Evolutionary conservation across 148 eudicot genomes (phyloP).

Genomic region (Salicornia ramosissima): DNA sequence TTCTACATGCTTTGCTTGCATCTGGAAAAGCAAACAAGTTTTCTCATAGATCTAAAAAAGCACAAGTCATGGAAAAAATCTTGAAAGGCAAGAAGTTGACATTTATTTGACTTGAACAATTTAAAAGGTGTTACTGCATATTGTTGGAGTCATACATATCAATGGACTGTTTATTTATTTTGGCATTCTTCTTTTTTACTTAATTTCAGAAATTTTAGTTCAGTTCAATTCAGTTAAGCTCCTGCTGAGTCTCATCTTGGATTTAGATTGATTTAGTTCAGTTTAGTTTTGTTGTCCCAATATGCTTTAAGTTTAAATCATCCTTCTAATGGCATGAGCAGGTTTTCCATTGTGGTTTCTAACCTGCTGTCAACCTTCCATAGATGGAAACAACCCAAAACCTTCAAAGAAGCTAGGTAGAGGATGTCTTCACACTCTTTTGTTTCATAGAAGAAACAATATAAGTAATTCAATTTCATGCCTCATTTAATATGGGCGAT

Average conservation of each 20-base stretch:
- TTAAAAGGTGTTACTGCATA: not conserved
- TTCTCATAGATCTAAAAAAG: not conserved
- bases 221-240: too few species aligned
- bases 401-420: not conserved
- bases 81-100: not conserved
- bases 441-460: not conserved
- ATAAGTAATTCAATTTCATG: not conserved
- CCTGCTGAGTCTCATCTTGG: too few species aligned
- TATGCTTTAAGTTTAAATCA: not conserved
- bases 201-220: too few species aligned
- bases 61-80: not conserved
- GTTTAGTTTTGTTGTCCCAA: too few species aligned
- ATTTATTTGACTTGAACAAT: not conserved
- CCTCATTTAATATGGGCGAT: not conserved
- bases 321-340: not conserved
- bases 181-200: too few species aligned
- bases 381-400: not conserved
- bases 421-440: not conserved
- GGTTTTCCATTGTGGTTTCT: slow-evolving; percentile 2
- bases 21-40: not conserved
- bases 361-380: not conserved
- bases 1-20: not conserved
- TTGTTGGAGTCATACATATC: not conserved
- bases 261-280: too few species aligned
- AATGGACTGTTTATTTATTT: too few species aligned